Conservation (phyloP, 2,329 filamentous ascomycete species). For the Xylaria sp. region DNA sequence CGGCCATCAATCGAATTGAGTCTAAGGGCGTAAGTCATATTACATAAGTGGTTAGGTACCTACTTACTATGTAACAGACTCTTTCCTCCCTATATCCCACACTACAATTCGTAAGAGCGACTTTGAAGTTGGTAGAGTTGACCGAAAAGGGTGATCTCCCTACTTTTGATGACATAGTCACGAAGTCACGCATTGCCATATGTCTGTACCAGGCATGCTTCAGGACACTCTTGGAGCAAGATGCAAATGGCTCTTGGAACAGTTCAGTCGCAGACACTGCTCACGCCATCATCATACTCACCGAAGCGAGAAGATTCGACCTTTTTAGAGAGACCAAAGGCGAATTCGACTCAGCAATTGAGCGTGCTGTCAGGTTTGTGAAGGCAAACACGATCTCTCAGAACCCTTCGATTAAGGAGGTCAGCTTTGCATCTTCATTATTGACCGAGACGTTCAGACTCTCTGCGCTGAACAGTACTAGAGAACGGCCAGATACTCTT, state of each 20-base stretch:
- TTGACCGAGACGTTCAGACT: neutral
- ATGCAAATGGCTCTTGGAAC: constrained; percentile 15
- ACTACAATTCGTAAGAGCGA: neutral
- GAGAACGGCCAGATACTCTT: neutral
- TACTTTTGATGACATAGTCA: neutral
- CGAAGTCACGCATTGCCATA: neutral
- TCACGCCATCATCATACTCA: constrained; percentile 13
- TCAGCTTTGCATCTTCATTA: neutral
- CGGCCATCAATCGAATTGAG: neutral
- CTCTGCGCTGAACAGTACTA: neutral
- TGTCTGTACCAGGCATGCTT: constrained; percentile 15
- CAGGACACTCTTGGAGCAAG: constrained; percentile 15
- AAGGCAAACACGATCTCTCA: neutral
- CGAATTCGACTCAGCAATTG: neutral
- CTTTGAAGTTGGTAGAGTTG: neutral
- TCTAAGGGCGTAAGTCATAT: neutral
- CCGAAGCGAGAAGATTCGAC: constrained; percentile 6
- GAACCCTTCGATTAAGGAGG: neutral
- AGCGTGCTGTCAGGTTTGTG: neutral
- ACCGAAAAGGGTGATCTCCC: neutral
- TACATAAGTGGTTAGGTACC: neutral
- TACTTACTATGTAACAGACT: neutral
- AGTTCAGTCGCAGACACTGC: constrained; percentile 14
- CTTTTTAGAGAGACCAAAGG: constrained; percentile 5
- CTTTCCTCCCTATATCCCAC: neutral